Base-by-base conservation (phyloP, 2,329 filamentous ascomycete species). In the Arachnopeziza araneosa region DNA sequence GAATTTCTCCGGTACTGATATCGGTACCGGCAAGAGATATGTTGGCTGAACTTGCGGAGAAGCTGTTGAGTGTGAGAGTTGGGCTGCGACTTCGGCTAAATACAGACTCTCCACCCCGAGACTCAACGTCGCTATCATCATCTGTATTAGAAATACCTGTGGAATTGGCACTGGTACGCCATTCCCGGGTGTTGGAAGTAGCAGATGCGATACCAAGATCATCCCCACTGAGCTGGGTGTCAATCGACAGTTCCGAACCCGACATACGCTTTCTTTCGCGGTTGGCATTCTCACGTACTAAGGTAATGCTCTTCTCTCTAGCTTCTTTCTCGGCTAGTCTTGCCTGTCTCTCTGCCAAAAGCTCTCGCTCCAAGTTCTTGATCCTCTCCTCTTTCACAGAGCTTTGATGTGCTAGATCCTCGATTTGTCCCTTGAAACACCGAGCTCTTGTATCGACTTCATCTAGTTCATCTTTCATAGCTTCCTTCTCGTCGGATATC, bases 71-170 rank as follows among this genome's bases (percentile, higher is more conserved):
- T 22, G 52, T 54, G 6, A 54, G 24, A 30, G 52, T 26, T 1
- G 84, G 84, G 66, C 83, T 86, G 24, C 83, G 77, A 48, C 81
- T 81, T 50, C 83, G 76, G 17, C 83, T 86, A 67, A 88, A 88
- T 49, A 88, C 77, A 68, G 83, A 86, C 64, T 79, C 79, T 63
- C 71, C 75, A 64, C 76, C 76, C 26, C 71, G 73, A 63, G 72
- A 76, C 53, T 83, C 82, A 30, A 79, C 76, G 61, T 81, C 84
- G n/a, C 79, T 83, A 49, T 83, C 80, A 21, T 80, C 80, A 54
- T 77, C 77, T 44, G 12, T 12, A 12, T 14, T 19, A 14, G 36
- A 44, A 19, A 17, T 14, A 44, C 17, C 36, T 7, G 36, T 44
- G 10, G 36, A 44, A 14, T 44, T 44, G 12, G 5, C 36, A 32